Conservation (phyloP, 805 yeast species). For the Komagataella populi region DNA sequence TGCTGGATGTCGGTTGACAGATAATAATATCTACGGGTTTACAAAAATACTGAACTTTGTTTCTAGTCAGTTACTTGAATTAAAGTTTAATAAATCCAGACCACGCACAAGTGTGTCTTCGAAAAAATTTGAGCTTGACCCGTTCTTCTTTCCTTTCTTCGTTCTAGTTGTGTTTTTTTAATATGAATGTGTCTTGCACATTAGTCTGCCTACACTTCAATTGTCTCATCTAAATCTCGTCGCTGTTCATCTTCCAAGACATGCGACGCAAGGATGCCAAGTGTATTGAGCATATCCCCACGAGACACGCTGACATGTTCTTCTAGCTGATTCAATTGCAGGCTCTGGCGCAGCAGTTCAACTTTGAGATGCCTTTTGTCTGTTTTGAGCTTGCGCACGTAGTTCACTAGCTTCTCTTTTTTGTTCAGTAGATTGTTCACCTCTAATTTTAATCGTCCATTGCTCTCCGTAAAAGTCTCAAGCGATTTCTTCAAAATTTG, state of each 20-base stretch:
- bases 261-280: conserved; percentile 20
- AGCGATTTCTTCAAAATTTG: conserved; percentile 14
- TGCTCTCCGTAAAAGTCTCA: conserved; percentile 12
- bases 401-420: conserved; percentile 18
- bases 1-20: not conserved
- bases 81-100: not conserved
- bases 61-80: not conserved
- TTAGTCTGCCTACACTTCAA: not conserved
- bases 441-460: conserved; percentile 11
- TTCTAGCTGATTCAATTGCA: conserved; percentile 12
- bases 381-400: conserved; percentile 15
- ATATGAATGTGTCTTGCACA: not conserved
- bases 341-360: conserved; percentile 14
- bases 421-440: conserved; percentile 18
- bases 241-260: conserved; percentile 18
- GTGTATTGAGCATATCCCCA: conserved; percentile 20
- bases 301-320: conserved; percentile 15
- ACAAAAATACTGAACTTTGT: not conserved
- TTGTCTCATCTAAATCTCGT: not conserved
- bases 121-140: not conserved
- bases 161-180: not conserved
- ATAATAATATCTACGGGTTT: not conserved
- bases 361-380: conserved; percentile 13
- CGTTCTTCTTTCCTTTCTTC: not conserved
- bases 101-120: not conserved